Conservation (phyloP, 345 rosid species). For the Euphorbia tirucalli region DNA sequence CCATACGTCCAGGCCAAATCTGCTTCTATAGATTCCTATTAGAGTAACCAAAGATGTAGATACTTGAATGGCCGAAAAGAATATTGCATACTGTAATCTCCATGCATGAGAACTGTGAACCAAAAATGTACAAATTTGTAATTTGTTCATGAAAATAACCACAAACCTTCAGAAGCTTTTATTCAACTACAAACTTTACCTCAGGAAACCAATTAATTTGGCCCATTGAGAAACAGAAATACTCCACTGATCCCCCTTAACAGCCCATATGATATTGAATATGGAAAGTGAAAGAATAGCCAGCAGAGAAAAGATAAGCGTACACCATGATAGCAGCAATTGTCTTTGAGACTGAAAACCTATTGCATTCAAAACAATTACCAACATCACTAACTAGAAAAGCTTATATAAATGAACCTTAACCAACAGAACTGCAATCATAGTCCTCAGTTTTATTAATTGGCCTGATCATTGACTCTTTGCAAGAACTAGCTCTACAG, state of each 20-base stretch:
- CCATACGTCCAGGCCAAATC: slow-evolving; percentile 18
- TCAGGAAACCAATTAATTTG: slow-evolving; percentile 40
- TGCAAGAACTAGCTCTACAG: background rate
- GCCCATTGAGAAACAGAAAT: slow-evolving; percentile 44
- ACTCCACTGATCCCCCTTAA: slow-evolving; percentile 43
- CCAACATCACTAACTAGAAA: background rate
- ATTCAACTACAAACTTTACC: slow-evolving; percentile 29
- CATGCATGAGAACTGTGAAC: slow-evolving; percentile 41
- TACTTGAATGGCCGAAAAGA: slow-evolving; percentile 35
- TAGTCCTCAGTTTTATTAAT: background rate
- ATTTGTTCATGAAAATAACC: background rate
- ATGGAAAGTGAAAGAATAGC: slow-evolving; percentile 36
- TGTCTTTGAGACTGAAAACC: slow-evolving; percentile 36
- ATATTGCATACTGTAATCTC: slow-evolving; percentile 30
- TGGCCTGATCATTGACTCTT: background rate
- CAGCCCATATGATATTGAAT: slow-evolving; percentile 37
- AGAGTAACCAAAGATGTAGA: slow-evolving; percentile 32
- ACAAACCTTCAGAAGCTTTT: background rate
- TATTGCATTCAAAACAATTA: slow-evolving; percentile 13
- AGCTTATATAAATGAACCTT: background rate
- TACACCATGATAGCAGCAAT: slow-evolving; percentile 34
- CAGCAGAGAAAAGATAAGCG: slow-evolving; percentile 39
- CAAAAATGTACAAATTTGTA: background rate
- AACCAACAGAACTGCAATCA: background rate
- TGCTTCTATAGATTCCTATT: slow-evolving; percentile 28